Evolutionary conservation across 2,329 filamentous ascomycete genomes (phyloP).

Genomic region (Sporothrix schenckii): DNA sequence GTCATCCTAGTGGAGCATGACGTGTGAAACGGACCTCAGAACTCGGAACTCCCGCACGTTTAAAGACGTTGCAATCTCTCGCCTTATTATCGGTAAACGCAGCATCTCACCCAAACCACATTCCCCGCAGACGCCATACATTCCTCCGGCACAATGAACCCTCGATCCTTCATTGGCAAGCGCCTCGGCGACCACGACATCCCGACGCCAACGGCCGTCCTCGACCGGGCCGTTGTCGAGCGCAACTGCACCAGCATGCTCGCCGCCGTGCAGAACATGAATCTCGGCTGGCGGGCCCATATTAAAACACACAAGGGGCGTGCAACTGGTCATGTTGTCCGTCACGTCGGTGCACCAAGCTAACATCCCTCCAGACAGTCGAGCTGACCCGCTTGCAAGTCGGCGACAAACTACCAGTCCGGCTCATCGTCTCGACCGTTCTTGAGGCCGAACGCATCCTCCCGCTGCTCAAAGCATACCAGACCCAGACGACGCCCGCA

Average conservation of each 20-base stretch:
- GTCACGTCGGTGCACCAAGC: neutral
- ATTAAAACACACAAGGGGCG: conserved; percentile 80
- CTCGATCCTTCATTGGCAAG: conserved; percentile 58
- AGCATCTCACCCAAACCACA: no score
- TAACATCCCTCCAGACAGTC: conserved; percentile 35
- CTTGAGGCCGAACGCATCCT: conserved; percentile 70
- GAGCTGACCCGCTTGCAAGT: conserved; percentile 37
- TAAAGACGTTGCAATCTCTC: neutral
- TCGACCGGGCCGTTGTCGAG: conserved; percentile 68
- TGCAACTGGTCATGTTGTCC: no score
- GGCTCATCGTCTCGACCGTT: conserved; percentile 74
- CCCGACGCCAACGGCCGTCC: conserved; percentile 66
- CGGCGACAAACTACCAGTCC: conserved; percentile 46
- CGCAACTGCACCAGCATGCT: conserved; percentile 74
- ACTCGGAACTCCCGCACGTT: conserved; percentile 4
- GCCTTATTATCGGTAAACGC: neutral
- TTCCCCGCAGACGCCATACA: no score
- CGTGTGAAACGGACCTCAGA: neutral
- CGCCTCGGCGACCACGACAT: conserved; percentile 55
- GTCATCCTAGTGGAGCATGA: conserved; percentile 24
- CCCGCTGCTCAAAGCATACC: conserved; percentile 62
- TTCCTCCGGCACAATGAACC: conserved; percentile 19
- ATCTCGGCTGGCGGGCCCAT: conserved; percentile 72
- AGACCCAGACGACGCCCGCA: conserved; percentile 51
- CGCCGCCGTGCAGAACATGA: conserved; percentile 59